Percentiles rank a stretch among this genome's conserved stretches.
Conservation (phyloP, 495 filamentous ascomycete species). For the Baudoinia panamericana region DNA sequence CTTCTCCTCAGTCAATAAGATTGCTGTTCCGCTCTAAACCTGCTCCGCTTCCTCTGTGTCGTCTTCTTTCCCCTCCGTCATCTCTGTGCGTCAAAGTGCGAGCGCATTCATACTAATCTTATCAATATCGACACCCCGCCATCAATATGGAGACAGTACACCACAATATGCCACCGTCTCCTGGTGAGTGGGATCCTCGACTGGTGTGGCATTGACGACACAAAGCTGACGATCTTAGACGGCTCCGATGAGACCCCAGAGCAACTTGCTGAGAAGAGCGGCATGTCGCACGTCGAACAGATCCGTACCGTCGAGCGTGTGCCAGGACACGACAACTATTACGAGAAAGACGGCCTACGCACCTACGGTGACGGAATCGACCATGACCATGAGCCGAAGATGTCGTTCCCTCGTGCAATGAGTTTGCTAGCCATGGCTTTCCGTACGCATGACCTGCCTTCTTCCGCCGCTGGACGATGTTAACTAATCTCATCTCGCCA, state of each 20-base stretch:
- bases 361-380: slow-evolving; percentile 39
- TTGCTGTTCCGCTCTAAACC: too few species aligned
- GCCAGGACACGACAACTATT: slow-evolving; percentile 34
- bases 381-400: slow-evolving; percentile 38
- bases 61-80: too few species aligned
- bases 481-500: too few species aligned
- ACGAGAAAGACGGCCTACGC: slow-evolving; percentile 38
- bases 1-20: too few species aligned
- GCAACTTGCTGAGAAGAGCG: slow-evolving; percentile 12
- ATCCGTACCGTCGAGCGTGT: slow-evolving; percentile 26
- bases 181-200: too few species aligned
- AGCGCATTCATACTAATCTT: too few species aligned
- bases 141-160: too few species aligned
- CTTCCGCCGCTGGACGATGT: not conserved
- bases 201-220: too few species aligned
- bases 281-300: slow-evolving; percentile 16
- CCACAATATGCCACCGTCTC: too few species aligned
- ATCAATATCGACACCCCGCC: too few species aligned
- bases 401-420: slow-evolving; percentile 16
- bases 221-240: not conserved
- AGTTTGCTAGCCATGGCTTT: slow-evolving; percentile 16
- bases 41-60: too few species aligned
- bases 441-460: slow-evolving; percentile 5
- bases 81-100: too few species aligned
- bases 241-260: slow-evolving; percentile 2